These are phyloP conservation scores for Coemansia sp. DNA, from an alignment of 192 early-diverging fungal species.

Conservation along the genomic window DNA sequence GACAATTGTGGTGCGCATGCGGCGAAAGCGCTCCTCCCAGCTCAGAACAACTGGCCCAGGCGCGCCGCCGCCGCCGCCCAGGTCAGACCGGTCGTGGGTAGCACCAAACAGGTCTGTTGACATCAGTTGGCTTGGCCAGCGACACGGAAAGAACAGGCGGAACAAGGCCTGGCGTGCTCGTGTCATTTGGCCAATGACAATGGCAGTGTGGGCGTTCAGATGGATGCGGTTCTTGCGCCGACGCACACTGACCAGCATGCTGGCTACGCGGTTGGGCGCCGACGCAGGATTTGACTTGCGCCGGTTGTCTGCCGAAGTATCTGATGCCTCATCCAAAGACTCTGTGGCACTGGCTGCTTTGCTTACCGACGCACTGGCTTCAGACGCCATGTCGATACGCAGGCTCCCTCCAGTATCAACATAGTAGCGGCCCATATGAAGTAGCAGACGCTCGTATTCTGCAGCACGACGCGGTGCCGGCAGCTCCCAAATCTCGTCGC, in stretches of 20 bases:
- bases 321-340: background rate
- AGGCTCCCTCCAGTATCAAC: constrained; percentile 52
- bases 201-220: constrained; percentile 49
- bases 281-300: constrained; percentile 11
- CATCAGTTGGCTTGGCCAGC: constrained; percentile 56
- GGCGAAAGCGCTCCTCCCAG: constrained; percentile 56
- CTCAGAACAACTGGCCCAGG: constrained; percentile 40
- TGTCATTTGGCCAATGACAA: constrained; percentile 53
- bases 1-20: constrained; percentile 33
- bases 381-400: constrained; percentile 44
- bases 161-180: constrained; percentile 49
- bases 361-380: background rate
- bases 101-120: constrained; percentile 22
- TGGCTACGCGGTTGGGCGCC: constrained; percentile 44
- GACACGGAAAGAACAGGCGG: constrained; percentile 53
- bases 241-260: constrained; percentile 51
- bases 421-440: constrained; percentile 55
- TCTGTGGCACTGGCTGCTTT: background rate
- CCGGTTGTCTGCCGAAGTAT: background rate
- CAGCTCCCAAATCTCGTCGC: constrained; percentile 50
- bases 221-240: constrained; percentile 54
- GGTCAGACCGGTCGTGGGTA: constrained; percentile 15
- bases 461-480: constrained; percentile 38
- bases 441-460: constrained; percentile 53
- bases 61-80: constrained; percentile 46